These are phyloP conservation scores for Laetiporus sulphureus DNA, from an alignment of 1,284 basidiomycete species.

Conservation along the genomic window DNA sequence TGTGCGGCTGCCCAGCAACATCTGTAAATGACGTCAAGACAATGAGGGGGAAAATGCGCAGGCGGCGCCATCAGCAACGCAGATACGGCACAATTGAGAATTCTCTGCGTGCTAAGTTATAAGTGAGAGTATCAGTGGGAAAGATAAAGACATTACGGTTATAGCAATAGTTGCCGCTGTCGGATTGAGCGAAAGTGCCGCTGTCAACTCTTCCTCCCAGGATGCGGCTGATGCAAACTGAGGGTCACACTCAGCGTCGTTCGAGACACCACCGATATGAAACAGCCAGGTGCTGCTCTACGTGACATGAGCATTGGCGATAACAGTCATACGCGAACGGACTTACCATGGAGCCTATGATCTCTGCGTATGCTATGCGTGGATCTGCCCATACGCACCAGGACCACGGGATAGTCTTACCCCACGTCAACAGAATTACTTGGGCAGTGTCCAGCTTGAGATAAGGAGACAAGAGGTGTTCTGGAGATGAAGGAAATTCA, in stretches of 20 bases:
- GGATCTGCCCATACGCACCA: slow-evolving; percentile 60
- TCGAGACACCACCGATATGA: slow-evolving; percentile 15
- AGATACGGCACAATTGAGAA: slow-evolving; percentile 3
- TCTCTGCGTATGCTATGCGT: slow-evolving; percentile 40
- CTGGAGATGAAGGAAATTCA: slow-evolving; percentile 7
- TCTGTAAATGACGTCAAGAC: slow-evolving; percentile 11
- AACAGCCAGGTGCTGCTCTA: too few species aligned
- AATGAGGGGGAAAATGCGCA: background rate
- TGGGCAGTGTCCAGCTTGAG: slow-evolving; percentile 38
- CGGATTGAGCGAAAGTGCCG: slow-evolving; percentile 1
- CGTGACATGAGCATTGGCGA: too few species aligned
- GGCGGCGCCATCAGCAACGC: background rate
- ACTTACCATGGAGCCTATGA: slow-evolving; percentile 43
- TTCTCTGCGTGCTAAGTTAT: background rate
- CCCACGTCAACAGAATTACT: slow-evolving; percentile 45
- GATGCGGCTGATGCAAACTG: slow-evolving; percentile 1
- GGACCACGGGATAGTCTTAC: slow-evolving; percentile 47
- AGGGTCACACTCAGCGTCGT: background rate
- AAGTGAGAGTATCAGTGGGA: background rate
- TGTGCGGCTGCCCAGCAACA: slow-evolving; percentile 15
- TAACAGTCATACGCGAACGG: slow-evolving; percentile 1
- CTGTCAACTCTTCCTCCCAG: slow-evolving; percentile 10
- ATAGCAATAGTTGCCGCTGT: slow-evolving; percentile 11
- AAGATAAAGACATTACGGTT: slow-evolving; percentile 7
- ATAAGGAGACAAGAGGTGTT: slow-evolving; percentile 10